phyloP scores from a whole-genome alignment of 225 moss, liverwort and hornwort species.

The Antitrichia curtipendula region DNA sequence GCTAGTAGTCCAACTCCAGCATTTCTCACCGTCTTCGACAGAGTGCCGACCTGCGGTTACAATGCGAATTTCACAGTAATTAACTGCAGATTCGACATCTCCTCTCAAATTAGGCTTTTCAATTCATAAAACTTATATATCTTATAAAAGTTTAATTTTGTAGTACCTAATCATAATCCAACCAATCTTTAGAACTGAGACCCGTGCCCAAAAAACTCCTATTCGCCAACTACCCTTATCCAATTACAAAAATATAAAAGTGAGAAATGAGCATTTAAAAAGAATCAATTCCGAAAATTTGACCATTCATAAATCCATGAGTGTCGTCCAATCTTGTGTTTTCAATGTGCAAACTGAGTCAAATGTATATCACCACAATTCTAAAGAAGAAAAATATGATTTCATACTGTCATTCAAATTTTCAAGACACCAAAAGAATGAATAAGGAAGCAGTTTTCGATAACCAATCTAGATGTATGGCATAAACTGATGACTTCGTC shows the following conservation, averaged over 20 bases:
- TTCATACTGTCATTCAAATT: neutral
- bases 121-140: neutral
- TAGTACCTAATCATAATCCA: neutral
- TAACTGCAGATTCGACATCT: neutral
- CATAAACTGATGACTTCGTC: neutral
- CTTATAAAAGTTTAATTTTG: too few relatives aligned
- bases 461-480: too few relatives aligned
- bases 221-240: neutral
- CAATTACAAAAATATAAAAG: neutral
- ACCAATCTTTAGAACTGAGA: neutral
- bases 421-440: neutral
- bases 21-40: neutral
- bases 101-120: neutral
- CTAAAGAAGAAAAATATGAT: neutral
- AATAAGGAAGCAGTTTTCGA: neutral
- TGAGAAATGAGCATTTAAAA: neutral
- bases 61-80: neutral
- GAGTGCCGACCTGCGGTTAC: neutral
- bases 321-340: neutral
- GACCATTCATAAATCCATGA: neutral
- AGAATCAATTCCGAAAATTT: neutral
- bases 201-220: neutral
- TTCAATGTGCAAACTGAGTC: neutral
- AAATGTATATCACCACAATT: neutral
- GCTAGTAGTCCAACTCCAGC: constrained; percentile 14